Evolutionary conservation across 1,284 basidiomycete species (phyloP).

Genomic region (Ceratobasidium papillatum): DNA sequence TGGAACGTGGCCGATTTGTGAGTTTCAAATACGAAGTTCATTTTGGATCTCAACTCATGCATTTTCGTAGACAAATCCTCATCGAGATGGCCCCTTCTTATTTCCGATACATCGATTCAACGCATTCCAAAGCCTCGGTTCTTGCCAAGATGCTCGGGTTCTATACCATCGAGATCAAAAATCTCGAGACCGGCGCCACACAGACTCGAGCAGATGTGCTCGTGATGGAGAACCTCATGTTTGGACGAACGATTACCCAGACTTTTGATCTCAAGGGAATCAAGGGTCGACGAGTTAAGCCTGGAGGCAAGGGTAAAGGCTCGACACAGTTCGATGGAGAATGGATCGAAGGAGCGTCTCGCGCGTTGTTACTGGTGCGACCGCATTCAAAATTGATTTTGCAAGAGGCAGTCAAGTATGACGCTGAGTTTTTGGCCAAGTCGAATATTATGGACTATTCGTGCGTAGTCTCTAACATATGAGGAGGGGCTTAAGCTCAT

Average conservation of each 20-base stretch:
- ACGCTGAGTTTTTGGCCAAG: constrained; percentile 73
- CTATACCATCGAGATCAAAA: constrained; percentile 76
- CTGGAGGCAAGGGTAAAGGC: constrained; percentile 54
- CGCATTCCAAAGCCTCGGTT: constrained; percentile 68
- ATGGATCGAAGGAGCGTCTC: constrained; percentile 75
- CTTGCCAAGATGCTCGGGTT: constrained; percentile 81
- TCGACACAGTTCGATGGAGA: constrained; percentile 77
- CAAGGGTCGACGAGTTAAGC: constrained; percentile 71
- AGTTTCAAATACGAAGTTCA: constrained; percentile 51
- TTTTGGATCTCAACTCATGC: background rate
- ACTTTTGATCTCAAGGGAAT: constrained; percentile 85
- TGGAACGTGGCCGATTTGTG: constrained; percentile 86
- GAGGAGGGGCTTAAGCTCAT: background rate
- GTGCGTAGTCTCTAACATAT: constrained; percentile 52
- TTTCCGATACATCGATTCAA: constrained; percentile 76
- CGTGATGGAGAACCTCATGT: constrained; percentile 85
- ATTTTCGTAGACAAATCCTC: constrained; percentile 67
- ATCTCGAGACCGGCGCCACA: constrained; percentile 70
- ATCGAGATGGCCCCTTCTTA: constrained; percentile 78
- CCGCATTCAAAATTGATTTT: constrained; percentile 76
- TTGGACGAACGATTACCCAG: constrained; percentile 55
- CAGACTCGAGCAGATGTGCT: constrained; percentile 75
- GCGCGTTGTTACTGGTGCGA: constrained; percentile 66
- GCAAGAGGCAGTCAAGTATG: constrained; percentile 69
- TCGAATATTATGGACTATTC: constrained; percentile 88